Evolutionary conservation across 306 rosid species (phyloP).

Genomic region (Biancaea sappan): DNA sequence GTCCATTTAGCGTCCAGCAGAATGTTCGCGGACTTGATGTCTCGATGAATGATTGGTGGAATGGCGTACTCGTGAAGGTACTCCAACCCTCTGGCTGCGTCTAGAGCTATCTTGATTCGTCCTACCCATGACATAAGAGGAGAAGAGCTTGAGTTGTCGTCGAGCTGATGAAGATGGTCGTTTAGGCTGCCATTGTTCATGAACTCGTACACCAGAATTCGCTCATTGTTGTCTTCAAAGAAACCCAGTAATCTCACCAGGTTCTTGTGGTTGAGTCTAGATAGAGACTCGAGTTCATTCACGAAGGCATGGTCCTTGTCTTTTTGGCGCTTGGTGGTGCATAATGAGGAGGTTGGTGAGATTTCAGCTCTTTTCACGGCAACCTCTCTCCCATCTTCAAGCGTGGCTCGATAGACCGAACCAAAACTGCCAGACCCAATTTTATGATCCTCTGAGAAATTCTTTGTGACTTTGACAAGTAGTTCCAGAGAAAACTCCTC

Average conservation of each 20-base stretch:
- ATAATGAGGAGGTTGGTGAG: constrained; percentile 36
- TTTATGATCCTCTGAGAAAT: constrained; percentile 65
- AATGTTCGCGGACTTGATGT: constrained; percentile 75
- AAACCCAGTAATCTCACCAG: constrained; percentile 69
- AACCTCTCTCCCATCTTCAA: constrained; percentile 70
- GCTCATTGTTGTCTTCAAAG: constrained; percentile 63
- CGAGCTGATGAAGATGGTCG: constrained; percentile 70
- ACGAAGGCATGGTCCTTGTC: constrained; percentile 80
- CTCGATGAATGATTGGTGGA: constrained; percentile 80
- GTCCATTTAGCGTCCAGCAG: constrained; percentile 54
- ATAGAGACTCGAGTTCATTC: constrained; percentile 71
- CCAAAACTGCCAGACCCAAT: constrained; percentile 88
- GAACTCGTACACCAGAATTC: constrained; percentile 77
- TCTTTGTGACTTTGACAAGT: constrained; percentile 56
- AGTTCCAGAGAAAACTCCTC: constrained; percentile 60
- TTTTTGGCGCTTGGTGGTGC: constrained; percentile 54
- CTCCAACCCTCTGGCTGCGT: constrained; percentile 77
- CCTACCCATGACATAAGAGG: constrained; percentile 53
- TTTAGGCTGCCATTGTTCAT: constrained; percentile 71
- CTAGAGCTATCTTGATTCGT: constrained; percentile 62
- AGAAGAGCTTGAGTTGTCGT: constrained; percentile 31
- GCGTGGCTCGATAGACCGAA: constrained; percentile 66
- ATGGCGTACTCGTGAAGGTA: constrained; percentile 63
- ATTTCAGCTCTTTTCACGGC: constrained; percentile 87
- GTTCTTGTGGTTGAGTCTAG: constrained; percentile 88